Evolutionary conservation across 768 basidiomycete genomes (phyloP).

Genomic region (Amanita rimosa): DNA sequence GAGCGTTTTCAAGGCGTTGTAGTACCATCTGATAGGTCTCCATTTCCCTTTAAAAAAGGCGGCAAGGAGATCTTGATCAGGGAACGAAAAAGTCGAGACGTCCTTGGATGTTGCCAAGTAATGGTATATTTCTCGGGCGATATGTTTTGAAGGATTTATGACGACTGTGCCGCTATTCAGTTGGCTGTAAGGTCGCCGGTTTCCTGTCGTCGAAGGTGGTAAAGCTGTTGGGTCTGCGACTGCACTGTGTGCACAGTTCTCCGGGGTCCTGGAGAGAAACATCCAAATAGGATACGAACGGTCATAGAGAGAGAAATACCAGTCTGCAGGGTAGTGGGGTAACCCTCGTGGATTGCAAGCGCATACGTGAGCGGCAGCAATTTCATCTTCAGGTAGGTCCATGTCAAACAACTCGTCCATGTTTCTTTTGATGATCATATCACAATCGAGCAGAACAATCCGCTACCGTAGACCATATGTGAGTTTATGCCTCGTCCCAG

Average conservation of each 20-base stretch:
- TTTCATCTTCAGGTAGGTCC: constrained; percentile 51
- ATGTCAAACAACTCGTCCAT: constrained; percentile 72
- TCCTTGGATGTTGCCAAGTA: constrained; percentile 38
- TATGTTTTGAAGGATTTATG: constrained; percentile 55
- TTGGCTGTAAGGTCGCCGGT: constrained; percentile 68
- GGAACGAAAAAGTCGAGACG: constrained; percentile 45
- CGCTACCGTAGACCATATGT: constrained; percentile 35
- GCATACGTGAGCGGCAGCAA: constrained; percentile 85
- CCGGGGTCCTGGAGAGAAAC: constrained; percentile 61
- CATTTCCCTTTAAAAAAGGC: constrained; percentile 69
- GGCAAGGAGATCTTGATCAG: constrained; percentile 89
- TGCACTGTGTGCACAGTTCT: constrained; percentile 75
- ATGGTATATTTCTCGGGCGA: constrained; percentile 40
- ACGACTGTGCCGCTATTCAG: constrained; percentile 90
- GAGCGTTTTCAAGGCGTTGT: constrained; percentile 90
- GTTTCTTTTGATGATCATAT: constrained; percentile 76
- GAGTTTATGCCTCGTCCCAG: constrained; percentile 4
- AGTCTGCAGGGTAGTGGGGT: constrained; percentile 80
- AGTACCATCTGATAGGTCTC: constrained; percentile 74
- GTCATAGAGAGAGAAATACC: constrained; percentile 30
- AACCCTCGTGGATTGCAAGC: constrained; percentile 88
- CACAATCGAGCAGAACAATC: constrained; percentile 74
- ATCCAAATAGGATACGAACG: constrained; percentile 7
- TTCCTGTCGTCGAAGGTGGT: constrained; percentile 23
- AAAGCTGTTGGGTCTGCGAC: constrained; percentile 33